Base-by-base conservation (phyloP, 306 rosid genomes). In the Clitoria ternatea region DNA sequence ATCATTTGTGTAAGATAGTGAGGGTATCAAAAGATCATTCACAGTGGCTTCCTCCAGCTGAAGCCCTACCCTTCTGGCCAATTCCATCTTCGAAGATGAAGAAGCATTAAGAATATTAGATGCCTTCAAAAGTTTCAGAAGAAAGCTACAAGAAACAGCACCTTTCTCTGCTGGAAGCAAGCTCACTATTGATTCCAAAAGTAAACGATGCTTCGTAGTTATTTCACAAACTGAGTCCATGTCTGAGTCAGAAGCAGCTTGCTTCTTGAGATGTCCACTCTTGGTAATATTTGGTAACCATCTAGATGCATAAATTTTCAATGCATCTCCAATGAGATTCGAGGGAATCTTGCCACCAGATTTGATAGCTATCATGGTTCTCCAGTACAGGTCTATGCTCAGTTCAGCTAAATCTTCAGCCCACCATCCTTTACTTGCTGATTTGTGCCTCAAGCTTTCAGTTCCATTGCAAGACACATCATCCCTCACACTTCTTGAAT, bases 381-480 rank as follows among this genome's bases (percentile, higher is more conserved):
- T 89, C 99, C 97, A 95, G 39, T 86, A 95, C 7, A 95, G 90
- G 78, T 91, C 99, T 74, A 95, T 86, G 75, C 96, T 87, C 72
- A 95, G 63, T 77, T 95, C 99, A 47, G 99, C 96, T 27, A 95
- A 71, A 68, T 95, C 99, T 74, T 91, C 96, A 67, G 89, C 99
- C 99, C 99, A 95, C 97, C 99, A 95, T 7, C 97, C 99, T 39
- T 75, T 85, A 70, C 70, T 81, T 60, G 75, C 79, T 33, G 85
- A 73, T 61, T 80, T 89, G 56, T 81, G 82, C 54, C 87, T 83
- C 66, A 74, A 60, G 57, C 88, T 89, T 60, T 92, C 96, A 0
- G 78, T 74, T 9, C 96, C 97, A 67, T 88, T 87, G 83, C 96
- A 88, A 1, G 98, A 90, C 7, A 78, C 35, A 47, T 90, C 94